Conservation (phyloP, 176 grass and related monocot species). For the Urochloa ruziziensis region DNA sequence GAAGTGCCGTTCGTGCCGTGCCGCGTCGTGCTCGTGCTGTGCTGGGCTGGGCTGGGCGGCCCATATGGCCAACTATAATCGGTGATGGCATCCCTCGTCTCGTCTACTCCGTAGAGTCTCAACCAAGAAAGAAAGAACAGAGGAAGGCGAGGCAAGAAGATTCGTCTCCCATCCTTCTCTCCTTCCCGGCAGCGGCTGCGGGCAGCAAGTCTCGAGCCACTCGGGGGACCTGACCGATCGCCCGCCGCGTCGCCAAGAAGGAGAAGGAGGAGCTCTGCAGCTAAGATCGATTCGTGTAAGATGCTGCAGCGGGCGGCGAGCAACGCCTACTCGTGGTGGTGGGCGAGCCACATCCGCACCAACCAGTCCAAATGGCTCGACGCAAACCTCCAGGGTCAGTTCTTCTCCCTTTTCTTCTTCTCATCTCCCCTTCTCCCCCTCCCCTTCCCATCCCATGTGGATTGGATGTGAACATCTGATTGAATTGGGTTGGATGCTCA, state of each 20-base stretch:
- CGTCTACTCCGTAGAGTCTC: no score
- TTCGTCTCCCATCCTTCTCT: no score
- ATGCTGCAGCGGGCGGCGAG: conserved; percentile 84
- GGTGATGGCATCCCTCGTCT: no score
- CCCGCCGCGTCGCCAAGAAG: neutral
- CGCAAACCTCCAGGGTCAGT: conserved; percentile 64
- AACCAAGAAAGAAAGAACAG: no score
- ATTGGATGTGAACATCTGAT: neutral
- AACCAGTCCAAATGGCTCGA: conserved; percentile 91
- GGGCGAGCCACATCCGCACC: conserved; percentile 80
- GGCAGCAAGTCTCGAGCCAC: no score
- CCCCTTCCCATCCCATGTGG: neutral
- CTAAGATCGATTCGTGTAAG: neutral
- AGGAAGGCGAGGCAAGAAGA: no score
- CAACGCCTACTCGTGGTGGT: conserved; percentile 90
- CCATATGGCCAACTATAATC: no score
- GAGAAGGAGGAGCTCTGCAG: neutral
- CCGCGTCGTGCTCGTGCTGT: no score
- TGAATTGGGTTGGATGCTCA: neutral
- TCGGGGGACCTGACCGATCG: neutral
- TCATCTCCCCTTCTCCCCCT: neutral
- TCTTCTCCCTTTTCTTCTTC: neutral
- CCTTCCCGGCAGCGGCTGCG: no score
- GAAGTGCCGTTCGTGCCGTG: no score
- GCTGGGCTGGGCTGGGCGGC: no score